These are phyloP conservation scores for Silybum marianum DNA, from an alignment of 129 eudicot species.

Conservation along the genomic window DNA sequence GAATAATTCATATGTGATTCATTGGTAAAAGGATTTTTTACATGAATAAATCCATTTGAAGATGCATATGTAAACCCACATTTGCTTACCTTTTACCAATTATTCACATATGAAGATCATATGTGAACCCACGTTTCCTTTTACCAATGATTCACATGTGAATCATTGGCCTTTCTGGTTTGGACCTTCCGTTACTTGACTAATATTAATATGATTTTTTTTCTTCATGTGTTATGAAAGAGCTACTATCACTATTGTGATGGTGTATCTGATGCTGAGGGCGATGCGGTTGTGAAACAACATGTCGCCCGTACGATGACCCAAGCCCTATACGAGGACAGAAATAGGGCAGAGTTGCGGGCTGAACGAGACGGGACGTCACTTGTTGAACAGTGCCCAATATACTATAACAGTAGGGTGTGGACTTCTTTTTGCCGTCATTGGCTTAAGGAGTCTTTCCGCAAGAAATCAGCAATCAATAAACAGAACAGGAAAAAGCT, in stretches of 20 bases:
- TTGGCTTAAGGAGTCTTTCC: conserved; percentile 15
- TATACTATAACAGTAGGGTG: not conserved
- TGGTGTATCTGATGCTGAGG: not conserved
- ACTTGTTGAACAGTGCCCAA: conserved; percentile 14
- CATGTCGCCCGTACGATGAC: conserved; percentile 30
- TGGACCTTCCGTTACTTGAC: not conserved
- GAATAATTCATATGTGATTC: not conserved
- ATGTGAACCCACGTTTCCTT: not conserved
- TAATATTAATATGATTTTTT: conserved; percentile 2
- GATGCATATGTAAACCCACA: not conserved
- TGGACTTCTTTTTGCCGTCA: conserved; percentile 21
- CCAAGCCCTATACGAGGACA: conserved; percentile 19
- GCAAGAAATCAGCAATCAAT: conserved; percentile 9
- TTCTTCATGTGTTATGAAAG: conserved; percentile 13
- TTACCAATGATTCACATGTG: not conserved
- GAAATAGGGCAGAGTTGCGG: not conserved
- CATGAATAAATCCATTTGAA: not conserved
- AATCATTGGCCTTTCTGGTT: not conserved
- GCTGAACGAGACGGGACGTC: not conserved
- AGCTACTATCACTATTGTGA: conserved; percentile 9
- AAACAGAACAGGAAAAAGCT: conserved; percentile 1
- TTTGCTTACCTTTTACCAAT: not conserved
- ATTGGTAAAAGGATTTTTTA: not conserved
- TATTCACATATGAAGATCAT: not conserved
- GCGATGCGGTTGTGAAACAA: conserved; percentile 19